phyloP scores from a whole-genome alignment of 1,284 basidiomycete species.

The Volvariella surrecta region DNA sequence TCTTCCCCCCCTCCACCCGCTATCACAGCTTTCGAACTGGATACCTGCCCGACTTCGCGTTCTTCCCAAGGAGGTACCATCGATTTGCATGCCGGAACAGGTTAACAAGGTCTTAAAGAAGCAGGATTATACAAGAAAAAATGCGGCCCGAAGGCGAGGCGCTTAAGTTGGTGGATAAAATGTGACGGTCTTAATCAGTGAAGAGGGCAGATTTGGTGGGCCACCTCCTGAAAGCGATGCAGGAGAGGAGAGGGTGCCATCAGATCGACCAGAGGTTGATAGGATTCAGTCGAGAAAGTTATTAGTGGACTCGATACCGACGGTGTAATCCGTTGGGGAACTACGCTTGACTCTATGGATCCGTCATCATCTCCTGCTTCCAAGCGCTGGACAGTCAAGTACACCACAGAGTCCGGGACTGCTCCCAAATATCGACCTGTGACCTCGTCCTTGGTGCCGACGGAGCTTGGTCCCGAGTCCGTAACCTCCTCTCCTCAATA shows the following conservation, averaged over 20 bases:
- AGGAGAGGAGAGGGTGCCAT: constrained; percentile 6
- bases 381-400: too few relatives aligned
- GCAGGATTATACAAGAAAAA: constrained; percentile 19
- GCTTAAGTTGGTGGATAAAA: constrained; percentile 17
- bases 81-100: constrained; percentile 28
- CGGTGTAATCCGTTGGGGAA: constrained; percentile 14
- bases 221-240: too few relatives aligned
- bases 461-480: constrained; percentile 33
- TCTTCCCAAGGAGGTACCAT: constrained; percentile 27
- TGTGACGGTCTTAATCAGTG: constrained; percentile 14
- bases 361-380: background rate
- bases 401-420: background rate
- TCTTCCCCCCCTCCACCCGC: too few relatives aligned
- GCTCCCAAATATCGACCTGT: too few relatives aligned
- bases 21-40: constrained; percentile 25
- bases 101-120: constrained; percentile 21
- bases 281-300: constrained; percentile 13
- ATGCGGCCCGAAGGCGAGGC: constrained; percentile 18
- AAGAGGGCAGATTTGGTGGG: constrained; percentile 1
- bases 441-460: constrained; percentile 37
- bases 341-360: constrained; percentile 9
- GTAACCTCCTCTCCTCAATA: constrained; percentile 22
- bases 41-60: constrained; percentile 19
- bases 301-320: constrained; percentile 12
- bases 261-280: constrained; percentile 21